phyloP scores from a whole-genome alignment of 2,329 filamentous ascomycete species.

The Byssochlamys sp. region DNA sequence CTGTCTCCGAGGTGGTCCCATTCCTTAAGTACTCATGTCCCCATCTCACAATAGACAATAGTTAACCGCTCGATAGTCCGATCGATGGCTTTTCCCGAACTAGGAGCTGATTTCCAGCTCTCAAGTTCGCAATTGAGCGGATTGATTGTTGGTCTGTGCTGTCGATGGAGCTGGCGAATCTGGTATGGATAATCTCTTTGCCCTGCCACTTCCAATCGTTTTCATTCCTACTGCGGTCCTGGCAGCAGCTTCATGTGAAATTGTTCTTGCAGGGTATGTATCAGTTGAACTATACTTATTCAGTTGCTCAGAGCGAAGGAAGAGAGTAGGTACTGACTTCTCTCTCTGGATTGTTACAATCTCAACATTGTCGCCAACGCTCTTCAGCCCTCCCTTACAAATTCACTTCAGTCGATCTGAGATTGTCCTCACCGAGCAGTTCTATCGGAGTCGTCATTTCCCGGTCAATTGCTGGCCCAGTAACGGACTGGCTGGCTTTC shows the following conservation, averaged over 20 bases:
- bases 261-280: constrained; percentile 18
- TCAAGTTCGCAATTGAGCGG: constrained; percentile 10
- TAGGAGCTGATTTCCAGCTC: constrained; percentile 9
- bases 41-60: too few relatives aligned
- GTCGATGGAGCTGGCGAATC: constrained; percentile 19
- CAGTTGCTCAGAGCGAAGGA: too few relatives aligned
- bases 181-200: constrained; percentile 26
- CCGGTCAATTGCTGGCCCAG: constrained; percentile 29
- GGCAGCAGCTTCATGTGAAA: constrained; percentile 19
- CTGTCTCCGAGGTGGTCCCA: too few relatives aligned
- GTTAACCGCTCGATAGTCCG: too few relatives aligned
- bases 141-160: constrained; percentile 17
- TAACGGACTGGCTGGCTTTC: constrained; percentile 30
- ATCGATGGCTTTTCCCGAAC: too few relatives aligned
- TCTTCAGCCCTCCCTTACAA: constrained; percentile 25
- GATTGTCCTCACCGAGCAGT: constrained; percentile 22
- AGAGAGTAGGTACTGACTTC: too few relatives aligned
- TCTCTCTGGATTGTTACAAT: too few relatives aligned
- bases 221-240: constrained; percentile 16
- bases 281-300: constrained; percentile 7
- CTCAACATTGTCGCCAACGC: constrained; percentile 17
- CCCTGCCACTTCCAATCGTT: constrained; percentile 17
- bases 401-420: constrained; percentile 17
- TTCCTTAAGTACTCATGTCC: too few relatives aligned
- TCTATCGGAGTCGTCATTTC: constrained; percentile 32